Percentiles rank a stretch among this genome's conserved stretches.
Evolutionary conservation across 495 filamentous ascomycete species (phyloP).

Genomic region (Recurvomyces mirabilis): DNA sequence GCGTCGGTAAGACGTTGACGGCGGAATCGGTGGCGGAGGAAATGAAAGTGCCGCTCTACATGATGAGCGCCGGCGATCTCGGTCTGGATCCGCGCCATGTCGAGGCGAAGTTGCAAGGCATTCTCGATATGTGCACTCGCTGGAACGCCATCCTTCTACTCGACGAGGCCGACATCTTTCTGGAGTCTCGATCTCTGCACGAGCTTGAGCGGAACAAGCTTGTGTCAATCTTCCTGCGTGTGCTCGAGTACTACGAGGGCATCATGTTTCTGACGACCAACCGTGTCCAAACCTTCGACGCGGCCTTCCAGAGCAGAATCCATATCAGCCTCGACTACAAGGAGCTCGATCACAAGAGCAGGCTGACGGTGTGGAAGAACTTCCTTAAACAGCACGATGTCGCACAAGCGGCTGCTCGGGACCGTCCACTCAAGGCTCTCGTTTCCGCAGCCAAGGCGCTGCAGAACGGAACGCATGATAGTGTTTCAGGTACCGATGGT

Average conservation of each 20-base stretch:
- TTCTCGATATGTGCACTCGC: constrained; percentile 32
- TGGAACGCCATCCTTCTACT: constrained; percentile 43
- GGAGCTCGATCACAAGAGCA: constrained; percentile 26
- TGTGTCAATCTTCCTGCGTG: constrained; percentile 38
- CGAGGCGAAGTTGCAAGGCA: constrained; percentile 30
- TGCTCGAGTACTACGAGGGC: constrained; percentile 49
- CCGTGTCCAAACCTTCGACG: constrained; percentile 31
- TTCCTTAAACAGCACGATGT: constrained; percentile 27
- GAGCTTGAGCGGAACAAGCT: constrained; percentile 34
- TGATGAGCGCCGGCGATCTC: constrained; percentile 32
- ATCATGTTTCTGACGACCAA: constrained; percentile 46
- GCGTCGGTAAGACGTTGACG: constrained; percentile 34
- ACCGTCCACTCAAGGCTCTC: constrained; percentile 9
- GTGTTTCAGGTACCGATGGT: neutral
- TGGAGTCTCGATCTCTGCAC: constrained; percentile 37
- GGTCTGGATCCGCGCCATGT: constrained; percentile 28
- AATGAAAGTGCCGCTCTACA: constrained; percentile 32
- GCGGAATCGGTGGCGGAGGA: constrained; percentile 32
- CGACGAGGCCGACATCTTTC: constrained; percentile 60
- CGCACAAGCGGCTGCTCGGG: constrained; percentile 6
- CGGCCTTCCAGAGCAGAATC: constrained; percentile 33
- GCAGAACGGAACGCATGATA: neutral
- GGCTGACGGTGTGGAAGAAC: constrained; percentile 36
- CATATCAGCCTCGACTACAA: constrained; percentile 35
- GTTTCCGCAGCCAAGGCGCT: constrained; percentile 11